Conservation (phyloP, 1,139 yeast genomes). For the Kurtzmaniella quercitrusa region DNA sequence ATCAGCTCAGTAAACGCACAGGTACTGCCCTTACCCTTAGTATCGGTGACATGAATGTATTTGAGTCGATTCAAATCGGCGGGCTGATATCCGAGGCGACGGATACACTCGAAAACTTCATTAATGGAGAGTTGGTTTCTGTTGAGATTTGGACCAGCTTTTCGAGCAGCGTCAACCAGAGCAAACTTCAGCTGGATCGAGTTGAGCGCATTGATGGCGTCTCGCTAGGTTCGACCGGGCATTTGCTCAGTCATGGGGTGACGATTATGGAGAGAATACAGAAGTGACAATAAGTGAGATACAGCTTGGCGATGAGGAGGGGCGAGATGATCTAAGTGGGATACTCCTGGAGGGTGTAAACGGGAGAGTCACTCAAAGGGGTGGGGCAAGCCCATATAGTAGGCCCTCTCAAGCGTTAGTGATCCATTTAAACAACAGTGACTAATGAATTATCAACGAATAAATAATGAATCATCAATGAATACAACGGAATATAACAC, state of each 20-base stretch:
- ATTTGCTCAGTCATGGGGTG: conserved; percentile 4
- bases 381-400: no score
- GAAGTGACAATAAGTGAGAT: no score
- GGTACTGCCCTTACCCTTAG: conserved; percentile 97
- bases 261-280: no score
- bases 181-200: conserved; percentile 89
- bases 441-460: no score
- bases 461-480: no score
- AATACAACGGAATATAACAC: no score
- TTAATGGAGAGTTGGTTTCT: conserved; percentile 70
- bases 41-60: conserved; percentile 90
- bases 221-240: conserved; percentile 42
- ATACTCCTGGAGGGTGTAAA: no score
- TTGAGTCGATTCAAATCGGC: conserved; percentile 69
- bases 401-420: no score
- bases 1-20: conserved; percentile 92
- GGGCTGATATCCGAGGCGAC: conserved; percentile 77
- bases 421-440: no score
- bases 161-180: conserved; percentile 75
- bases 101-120: conserved; percentile 86
- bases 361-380: no score
- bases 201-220: conserved; percentile 82
- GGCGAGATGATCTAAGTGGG: no score
- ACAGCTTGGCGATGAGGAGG: no score
- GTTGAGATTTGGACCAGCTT: conserved; percentile 57